phyloP scores from a whole-genome alignment of 2,329 filamentous ascomycete species.

The Zasmidium citrigriseum region DNA sequence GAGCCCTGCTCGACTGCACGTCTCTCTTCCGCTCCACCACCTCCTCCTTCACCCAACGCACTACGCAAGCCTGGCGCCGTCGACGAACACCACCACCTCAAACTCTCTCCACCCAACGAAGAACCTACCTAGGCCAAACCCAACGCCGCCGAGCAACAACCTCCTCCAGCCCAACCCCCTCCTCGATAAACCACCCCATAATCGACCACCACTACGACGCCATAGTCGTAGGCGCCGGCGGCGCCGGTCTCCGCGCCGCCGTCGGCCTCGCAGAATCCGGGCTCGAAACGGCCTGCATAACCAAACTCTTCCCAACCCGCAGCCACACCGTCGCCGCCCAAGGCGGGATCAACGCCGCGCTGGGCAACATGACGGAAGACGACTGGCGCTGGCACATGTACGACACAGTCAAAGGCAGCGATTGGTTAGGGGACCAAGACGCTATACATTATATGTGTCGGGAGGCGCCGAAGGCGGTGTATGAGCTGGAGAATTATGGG shows the following conservation, averaged over 20 bases:
- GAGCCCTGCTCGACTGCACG: slow-evolving; percentile 16
- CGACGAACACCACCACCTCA: slow-evolving; percentile 3
- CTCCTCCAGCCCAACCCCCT: slow-evolving; percentile 17
- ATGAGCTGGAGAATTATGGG: slow-evolving; percentile 58
- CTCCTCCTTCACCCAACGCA: slow-evolving; percentile 9
- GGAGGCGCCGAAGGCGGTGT: slow-evolving; percentile 55
- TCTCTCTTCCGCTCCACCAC: slow-evolving; percentile 14
- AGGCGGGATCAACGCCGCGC: slow-evolving; percentile 63
- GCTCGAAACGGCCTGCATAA: slow-evolving; percentile 65
- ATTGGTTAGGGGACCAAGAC: slow-evolving; percentile 62
- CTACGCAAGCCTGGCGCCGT: slow-evolving; percentile 10
- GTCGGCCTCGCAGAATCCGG: slow-evolving; percentile 66
- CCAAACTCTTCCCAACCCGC: slow-evolving; percentile 62
- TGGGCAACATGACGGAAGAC: slow-evolving; percentile 58
- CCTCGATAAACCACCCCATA: slow-evolving; percentile 72
- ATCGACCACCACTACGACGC: slow-evolving; percentile 95
- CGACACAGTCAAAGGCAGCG: slow-evolving; percentile 59
- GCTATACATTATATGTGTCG: slow-evolving; percentile 63
- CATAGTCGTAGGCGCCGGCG: slow-evolving; percentile 56
- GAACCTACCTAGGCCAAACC: slow-evolving; percentile 25
- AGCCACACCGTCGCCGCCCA: slow-evolving; percentile 68
- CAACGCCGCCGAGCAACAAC: slow-evolving; percentile 32
- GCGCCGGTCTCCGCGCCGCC: slow-evolving; percentile 63
- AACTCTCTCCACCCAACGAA: slow-evolving; percentile 16
- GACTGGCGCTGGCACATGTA: slow-evolving; percentile 64